Conservation (phyloP, 164 flowering plant species). For the Tetrastigma voinierianum region DNA sequence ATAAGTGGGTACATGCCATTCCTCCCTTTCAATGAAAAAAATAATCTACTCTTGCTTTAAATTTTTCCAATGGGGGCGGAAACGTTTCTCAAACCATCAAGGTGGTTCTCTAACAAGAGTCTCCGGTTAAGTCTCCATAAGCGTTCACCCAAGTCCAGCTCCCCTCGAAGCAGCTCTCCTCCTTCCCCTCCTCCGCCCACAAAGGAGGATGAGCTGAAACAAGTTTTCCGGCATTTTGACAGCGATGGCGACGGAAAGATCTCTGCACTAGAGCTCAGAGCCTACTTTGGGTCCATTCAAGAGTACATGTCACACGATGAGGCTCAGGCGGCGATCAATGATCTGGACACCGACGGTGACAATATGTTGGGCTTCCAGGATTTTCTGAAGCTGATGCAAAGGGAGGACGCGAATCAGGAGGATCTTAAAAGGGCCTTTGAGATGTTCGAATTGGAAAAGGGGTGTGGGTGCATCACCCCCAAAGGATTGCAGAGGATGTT, state of each 20-base stretch:
- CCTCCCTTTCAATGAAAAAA: not conserved
- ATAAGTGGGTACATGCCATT: too few relatives aligned
- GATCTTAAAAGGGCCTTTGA: constrained; percentile 68
- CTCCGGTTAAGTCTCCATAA: constrained; percentile 15
- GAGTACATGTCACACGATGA: constrained; percentile 60
- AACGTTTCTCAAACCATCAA: constrained; percentile 17
- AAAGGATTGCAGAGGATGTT: constrained; percentile 61
- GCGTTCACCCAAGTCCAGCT: constrained; percentile 10
- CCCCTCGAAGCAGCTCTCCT: constrained; percentile 18
- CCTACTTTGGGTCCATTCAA: constrained; percentile 57
- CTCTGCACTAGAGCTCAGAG: constrained; percentile 50
- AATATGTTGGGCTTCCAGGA: constrained; percentile 54
- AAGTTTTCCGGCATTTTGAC: constrained; percentile 66
- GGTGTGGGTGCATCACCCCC: constrained; percentile 74
- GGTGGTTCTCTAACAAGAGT: constrained; percentile 29
- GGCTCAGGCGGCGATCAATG: constrained; percentile 43
- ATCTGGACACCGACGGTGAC: constrained; percentile 59
- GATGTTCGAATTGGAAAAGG: constrained; percentile 73
- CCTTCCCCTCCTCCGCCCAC: not conserved
- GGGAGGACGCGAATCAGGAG: constrained; percentile 25
- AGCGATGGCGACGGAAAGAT: constrained; percentile 68
- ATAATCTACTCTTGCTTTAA: not conserved
- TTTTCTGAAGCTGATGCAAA: constrained; percentile 47
- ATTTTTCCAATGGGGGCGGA: constrained; percentile 25
- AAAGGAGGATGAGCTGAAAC: constrained; percentile 31